Percentiles rank a stretch among this genome's conserved stretches.
phyloP scores from a whole-genome alignment of 306 rosid genomes.

The Dryas alaskensis region DNA sequence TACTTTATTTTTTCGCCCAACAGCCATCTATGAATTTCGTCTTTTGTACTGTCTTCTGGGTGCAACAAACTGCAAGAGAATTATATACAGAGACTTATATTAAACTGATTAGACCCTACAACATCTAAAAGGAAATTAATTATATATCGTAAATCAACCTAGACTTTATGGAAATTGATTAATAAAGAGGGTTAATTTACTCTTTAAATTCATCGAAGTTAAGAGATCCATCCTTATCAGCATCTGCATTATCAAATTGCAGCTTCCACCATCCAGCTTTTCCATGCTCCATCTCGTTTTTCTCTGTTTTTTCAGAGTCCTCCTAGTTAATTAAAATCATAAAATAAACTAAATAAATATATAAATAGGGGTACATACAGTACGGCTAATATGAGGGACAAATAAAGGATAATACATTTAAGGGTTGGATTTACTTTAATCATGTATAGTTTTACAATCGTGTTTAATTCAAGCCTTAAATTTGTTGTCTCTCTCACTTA shows the following conservation, averaged over 20 bases:
- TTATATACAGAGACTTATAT: neutral
- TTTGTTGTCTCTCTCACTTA: no score
- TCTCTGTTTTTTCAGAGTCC: constrained; percentile 40
- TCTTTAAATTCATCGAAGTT: constrained; percentile 63
- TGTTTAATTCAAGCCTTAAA: no score
- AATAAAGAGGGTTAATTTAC: constrained; percentile 29
- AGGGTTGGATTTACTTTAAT: no score
- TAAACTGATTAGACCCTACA: no score
- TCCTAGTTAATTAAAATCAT: no score
- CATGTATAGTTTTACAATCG: no score
- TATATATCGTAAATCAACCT: neutral
- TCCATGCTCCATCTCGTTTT: constrained; percentile 49
- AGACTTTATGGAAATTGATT: neutral
- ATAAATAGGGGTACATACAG: no score
- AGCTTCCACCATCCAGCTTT: constrained; percentile 87
- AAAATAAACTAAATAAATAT: no score
- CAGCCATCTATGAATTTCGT: constrained; percentile 51
- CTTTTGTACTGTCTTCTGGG: constrained; percentile 71
- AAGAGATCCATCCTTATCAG: constrained; percentile 49
- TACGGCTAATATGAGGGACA: no score
- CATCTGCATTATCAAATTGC: constrained; percentile 56
- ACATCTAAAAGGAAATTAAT: neutral
- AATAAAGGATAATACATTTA: no score
- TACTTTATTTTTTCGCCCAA: constrained; percentile 48
- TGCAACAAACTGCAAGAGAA: constrained; percentile 55